These are phyloP conservation scores for Pleurotus pulmonarius DNA, from an alignment of 768 basidiomycete genomes.

Conservation along the genomic window DNA sequence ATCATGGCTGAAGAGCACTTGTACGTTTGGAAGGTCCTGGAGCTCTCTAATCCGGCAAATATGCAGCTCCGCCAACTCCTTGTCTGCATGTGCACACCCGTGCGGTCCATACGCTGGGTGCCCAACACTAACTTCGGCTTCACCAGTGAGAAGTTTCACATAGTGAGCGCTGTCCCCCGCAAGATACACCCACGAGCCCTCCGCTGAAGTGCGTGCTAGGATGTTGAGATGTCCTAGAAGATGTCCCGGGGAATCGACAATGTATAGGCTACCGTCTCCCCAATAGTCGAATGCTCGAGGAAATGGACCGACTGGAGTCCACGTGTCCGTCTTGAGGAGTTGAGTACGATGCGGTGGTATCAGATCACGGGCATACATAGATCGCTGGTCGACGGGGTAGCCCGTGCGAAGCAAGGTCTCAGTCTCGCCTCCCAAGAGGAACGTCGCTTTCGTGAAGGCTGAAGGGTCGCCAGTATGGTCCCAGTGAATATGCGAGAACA, in stretches of 20 bases:
- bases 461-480: conserved; percentile 48
- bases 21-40: conserved; percentile 31
- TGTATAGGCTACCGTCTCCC: conserved; percentile 54
- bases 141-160: conserved; percentile 44
- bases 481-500: conserved; percentile 52
- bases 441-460: conserved; percentile 41
- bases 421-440: conserved; percentile 43
- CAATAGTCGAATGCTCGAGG: conserved; percentile 51
- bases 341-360: conserved; percentile 34
- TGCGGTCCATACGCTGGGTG: conserved; percentile 18
- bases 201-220: conserved; percentile 48
- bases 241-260: conserved; percentile 58
- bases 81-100: conserved; percentile 40
- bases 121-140: conserved; percentile 31
- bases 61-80: conserved; percentile 36
- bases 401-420: conserved; percentile 29
- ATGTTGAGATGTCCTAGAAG: conserved; percentile 51
- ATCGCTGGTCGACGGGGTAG: conserved; percentile 38
- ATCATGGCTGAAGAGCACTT: conserved; percentile 52
- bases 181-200: conserved; percentile 53
- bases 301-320: conserved; percentile 45
- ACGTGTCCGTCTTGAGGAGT: conserved; percentile 30
- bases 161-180: conserved; percentile 57
- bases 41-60: conserved; percentile 37
- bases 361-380: conserved; percentile 25